Conservation (phyloP, 2,329 filamentous ascomycete species). For the Scedosporium boydii region DNA sequence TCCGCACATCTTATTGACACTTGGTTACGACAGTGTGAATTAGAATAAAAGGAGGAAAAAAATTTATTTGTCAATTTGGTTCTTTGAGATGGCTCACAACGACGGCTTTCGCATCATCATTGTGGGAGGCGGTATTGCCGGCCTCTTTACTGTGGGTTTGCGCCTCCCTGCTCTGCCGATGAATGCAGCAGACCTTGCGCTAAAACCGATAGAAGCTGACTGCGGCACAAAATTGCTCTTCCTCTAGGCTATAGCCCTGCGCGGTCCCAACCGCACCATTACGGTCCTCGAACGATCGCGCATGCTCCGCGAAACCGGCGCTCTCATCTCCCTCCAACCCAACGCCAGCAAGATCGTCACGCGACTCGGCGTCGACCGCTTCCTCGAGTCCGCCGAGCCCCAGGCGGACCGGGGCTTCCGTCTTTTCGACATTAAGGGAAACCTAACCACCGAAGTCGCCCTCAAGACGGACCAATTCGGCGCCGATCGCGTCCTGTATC, state of each 20-base stretch:
- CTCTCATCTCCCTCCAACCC: constrained; percentile 30
- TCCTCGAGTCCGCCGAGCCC: constrained; percentile 19
- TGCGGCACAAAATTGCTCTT: too few species aligned
- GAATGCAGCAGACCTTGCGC: neutral
- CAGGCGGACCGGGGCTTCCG: constrained; percentile 26
- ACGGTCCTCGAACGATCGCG: constrained; percentile 16
- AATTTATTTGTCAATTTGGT: too few species aligned
- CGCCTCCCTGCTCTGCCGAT: neutral
- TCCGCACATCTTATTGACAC: too few species aligned
- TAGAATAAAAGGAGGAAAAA: too few species aligned
- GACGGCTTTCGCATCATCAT: constrained; percentile 16
- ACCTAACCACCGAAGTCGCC: constrained; percentile 19
- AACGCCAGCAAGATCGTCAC: constrained; percentile 27
- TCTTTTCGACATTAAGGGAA: constrained; percentile 15
- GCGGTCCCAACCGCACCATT: constrained; percentile 16
- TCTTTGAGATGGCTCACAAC: too few species aligned
- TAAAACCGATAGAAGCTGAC: neutral
- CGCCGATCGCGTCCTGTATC: constrained; percentile 28
- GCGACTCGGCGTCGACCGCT: constrained; percentile 18
- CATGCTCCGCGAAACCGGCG: constrained; percentile 26
- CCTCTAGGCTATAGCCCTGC: constrained; percentile 25
- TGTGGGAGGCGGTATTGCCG: constrained; percentile 10
- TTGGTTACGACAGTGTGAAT: too few species aligned
- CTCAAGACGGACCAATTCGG: constrained; percentile 22
- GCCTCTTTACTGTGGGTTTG: constrained; percentile 6